Evolutionary conservation across 2,329 filamentous ascomycete genomes (phyloP).

Genomic region (Cytospora chrysosperma): DNA sequence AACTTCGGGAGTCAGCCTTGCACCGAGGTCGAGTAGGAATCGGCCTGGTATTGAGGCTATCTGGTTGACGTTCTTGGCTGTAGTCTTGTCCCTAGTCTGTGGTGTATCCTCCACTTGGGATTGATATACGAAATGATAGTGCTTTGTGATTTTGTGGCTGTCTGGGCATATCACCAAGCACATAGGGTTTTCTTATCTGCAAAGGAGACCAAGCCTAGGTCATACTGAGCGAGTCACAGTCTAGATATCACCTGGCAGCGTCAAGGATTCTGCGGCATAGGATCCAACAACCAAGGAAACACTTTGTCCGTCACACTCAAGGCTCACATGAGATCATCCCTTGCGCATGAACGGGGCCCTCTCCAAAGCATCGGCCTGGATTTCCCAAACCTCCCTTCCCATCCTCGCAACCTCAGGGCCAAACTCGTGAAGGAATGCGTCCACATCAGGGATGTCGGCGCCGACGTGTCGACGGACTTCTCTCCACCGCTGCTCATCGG

Average conservation of each 20-base stretch:
- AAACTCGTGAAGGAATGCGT: slow-evolving; percentile 37
- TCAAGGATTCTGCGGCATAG: not conserved
- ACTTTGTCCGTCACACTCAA: not conserved
- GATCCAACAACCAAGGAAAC: not conserved
- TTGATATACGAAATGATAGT: not conserved
- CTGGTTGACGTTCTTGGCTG: slow-evolving; percentile 24
- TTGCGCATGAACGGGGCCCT: slow-evolving; percentile 30
- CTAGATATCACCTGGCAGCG: too few relatives aligned
- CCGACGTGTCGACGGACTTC: not conserved
- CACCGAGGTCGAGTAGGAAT: slow-evolving; percentile 21
- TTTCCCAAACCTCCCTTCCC: slow-evolving; percentile 36
- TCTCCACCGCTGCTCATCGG: slow-evolving; percentile 28
- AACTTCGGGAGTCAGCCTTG: slow-evolving; percentile 24
- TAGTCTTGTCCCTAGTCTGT: slow-evolving; percentile 25
- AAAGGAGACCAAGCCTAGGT: too few relatives aligned
- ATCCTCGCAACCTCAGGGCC: slow-evolving; percentile 34
- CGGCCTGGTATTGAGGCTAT: slow-evolving; percentile 16
- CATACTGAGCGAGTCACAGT: too few relatives aligned
- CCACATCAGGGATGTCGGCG: slow-evolving; percentile 10
- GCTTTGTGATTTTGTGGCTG: too few relatives aligned
- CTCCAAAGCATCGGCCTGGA: slow-evolving; percentile 35
- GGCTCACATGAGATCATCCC: not conserved
- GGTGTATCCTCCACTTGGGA: slow-evolving; percentile 24
- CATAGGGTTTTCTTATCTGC: too few relatives aligned
- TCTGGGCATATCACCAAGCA: too few relatives aligned